Conservation (phyloP, 2,329 filamentous ascomycete species). For the Biscogniauxia marginata region DNA sequence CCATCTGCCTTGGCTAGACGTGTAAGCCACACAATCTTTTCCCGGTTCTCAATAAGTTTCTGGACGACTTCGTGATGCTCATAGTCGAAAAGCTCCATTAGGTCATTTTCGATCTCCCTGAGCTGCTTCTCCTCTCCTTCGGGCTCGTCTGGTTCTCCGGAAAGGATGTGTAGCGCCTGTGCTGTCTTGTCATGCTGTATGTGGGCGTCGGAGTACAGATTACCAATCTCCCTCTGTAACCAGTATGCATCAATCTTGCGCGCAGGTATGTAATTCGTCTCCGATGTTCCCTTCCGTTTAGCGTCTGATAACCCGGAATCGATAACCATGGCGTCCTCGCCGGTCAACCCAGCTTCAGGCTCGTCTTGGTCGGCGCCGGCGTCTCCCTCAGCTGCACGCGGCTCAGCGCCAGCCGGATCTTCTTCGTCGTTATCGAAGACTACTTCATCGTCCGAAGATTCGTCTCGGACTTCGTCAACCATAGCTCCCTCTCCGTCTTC, state of each 20-base stretch:
- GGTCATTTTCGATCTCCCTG: constrained; percentile 93
- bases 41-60: constrained; percentile 85
- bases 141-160: constrained; percentile 66
- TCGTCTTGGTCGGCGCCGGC: constrained; percentile 47
- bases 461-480: constrained; percentile 84
- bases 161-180: constrained; percentile 78
- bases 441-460: constrained; percentile 79
- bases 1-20: constrained; percentile 80
- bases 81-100: constrained; percentile 98
- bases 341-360: constrained; percentile 49
- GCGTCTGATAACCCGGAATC: constrained; percentile 60
- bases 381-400: constrained; percentile 50
- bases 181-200: constrained; percentile 90
- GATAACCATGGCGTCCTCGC: constrained; percentile 78
- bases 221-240: constrained; percentile 89
- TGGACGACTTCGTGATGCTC: constrained; percentile 92
- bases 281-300: constrained; percentile 45
- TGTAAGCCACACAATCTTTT: constrained; percentile 95
- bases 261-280: constrained; percentile 67
- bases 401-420: constrained; percentile 55
- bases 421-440: constrained; percentile 58
- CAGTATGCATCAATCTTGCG: constrained; percentile 97
- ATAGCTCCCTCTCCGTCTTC: constrained; percentile 79
- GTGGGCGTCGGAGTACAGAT: constrained; percentile 86
- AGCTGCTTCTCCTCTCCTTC: constrained; percentile 81